Percentiles rank a stretch among this genome's conserved stretches.
Evolutionary conservation across 2,329 filamentous ascomycete genomes (phyloP).

Genomic region (Aspergillus piperis): DNA sequence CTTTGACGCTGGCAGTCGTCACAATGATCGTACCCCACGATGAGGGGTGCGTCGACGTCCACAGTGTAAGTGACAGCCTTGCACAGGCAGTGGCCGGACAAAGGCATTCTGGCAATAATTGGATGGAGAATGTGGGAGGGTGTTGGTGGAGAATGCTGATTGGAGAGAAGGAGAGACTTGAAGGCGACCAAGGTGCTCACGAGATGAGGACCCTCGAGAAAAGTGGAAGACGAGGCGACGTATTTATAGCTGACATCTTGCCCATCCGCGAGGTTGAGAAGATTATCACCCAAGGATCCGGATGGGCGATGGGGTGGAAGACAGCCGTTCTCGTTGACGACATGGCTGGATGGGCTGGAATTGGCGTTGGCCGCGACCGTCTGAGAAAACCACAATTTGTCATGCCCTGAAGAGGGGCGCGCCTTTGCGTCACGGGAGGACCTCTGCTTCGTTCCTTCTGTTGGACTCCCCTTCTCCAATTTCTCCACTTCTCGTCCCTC

Average conservation of each 20-base stretch:
- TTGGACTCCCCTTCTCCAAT: background rate
- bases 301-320: too few species aligned
- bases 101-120: slow-evolving; percentile 56
- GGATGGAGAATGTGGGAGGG: background rate
- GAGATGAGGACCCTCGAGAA: slow-evolving; percentile 26
- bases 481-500: background rate
- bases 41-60: slow-evolving; percentile 43
- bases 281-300: background rate
- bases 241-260: slow-evolving; percentile 24
- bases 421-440: slow-evolving; percentile 5
- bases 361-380: slow-evolving; percentile 2
- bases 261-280: background rate
- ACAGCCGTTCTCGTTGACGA: slow-evolving; percentile 10
- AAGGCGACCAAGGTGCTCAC: slow-evolving; percentile 30
- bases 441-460: slow-evolving; percentile 1
- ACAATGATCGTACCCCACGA: slow-evolving; percentile 68
- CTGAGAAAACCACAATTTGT: slow-evolving; percentile 38
- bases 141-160: slow-evolving; percentile 33
- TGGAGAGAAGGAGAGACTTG: slow-evolving; percentile 45
- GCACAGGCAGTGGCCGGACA: slow-evolving; percentile 71
- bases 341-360: slow-evolving; percentile 10
- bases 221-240: slow-evolving; percentile 14
- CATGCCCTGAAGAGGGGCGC: slow-evolving; percentile 14
- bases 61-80: slow-evolving; percentile 70
- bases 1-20: slow-evolving; percentile 72